phyloP scores from a whole-genome alignment of 768 basidiomycete genomes.

The Russula sp. region DNA sequence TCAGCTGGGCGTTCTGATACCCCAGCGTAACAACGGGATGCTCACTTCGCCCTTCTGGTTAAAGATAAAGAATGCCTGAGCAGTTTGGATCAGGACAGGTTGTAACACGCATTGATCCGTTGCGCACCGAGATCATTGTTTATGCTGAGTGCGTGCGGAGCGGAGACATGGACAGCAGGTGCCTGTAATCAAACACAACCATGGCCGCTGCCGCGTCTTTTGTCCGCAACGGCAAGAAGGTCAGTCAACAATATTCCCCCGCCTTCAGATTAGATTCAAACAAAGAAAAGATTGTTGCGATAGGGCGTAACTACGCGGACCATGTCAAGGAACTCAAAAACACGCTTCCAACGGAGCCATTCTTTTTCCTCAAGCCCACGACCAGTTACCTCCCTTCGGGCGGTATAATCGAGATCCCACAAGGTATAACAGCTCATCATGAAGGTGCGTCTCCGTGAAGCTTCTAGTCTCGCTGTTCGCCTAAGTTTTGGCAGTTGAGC shows the following conservation, averaged over 20 bases:
- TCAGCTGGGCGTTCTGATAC: slow-evolving; percentile 6
- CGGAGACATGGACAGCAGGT: not conserved
- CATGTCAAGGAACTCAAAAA: slow-evolving; percentile 93
- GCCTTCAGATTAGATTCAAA: slow-evolving; percentile 17
- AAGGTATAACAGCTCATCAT: slow-evolving; percentile 80
- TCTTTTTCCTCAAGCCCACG: slow-evolving; percentile 98
- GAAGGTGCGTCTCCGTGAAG: slow-evolving; percentile 57
- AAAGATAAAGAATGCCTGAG: slow-evolving; percentile 96
- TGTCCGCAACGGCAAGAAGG: slow-evolving; percentile 27
- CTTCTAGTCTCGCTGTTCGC: not conserved
- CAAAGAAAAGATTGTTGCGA: slow-evolving; percentile 75
- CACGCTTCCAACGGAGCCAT: slow-evolving; percentile 85
- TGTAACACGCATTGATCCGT: not conserved
- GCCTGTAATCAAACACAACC: not conserved
- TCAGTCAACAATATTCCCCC: not conserved
- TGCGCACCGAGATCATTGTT: slow-evolving; percentile 27
- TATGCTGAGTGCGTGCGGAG: not conserved
- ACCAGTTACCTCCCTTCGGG: slow-evolving; percentile 78
- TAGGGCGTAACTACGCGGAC: slow-evolving; percentile 90
- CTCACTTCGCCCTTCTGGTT: slow-evolving; percentile 98
- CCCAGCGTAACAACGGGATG: not conserved
- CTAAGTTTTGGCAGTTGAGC: slow-evolving; percentile 63
- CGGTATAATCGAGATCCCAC: slow-evolving; percentile 82
- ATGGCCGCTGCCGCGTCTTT: slow-evolving; percentile 22
- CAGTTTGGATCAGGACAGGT: not conserved